These are phyloP conservation scores for Globisporangium nagaii DNA, from an alignment of 352 stramenopile species.

Conservation along the genomic window DNA sequence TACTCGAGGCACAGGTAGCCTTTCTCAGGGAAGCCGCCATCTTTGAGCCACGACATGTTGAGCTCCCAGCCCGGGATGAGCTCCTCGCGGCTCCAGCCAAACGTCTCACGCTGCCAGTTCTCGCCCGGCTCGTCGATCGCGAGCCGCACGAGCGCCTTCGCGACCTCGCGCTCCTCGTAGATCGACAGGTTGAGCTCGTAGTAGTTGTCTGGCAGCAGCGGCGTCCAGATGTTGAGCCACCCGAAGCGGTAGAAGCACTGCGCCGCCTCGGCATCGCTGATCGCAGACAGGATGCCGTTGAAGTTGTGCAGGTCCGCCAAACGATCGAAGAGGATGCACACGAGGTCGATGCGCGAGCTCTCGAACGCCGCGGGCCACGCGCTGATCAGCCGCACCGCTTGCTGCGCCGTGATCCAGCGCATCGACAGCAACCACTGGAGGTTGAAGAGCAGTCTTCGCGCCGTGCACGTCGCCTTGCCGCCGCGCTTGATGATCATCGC, in stretches of 20 bases:
- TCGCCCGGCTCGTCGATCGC: constrained; percentile 78
- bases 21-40: constrained; percentile 74
- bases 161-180: constrained; percentile 72
- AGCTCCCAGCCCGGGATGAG: constrained; percentile 77
- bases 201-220: constrained; percentile 68
- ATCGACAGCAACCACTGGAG: constrained; percentile 67
- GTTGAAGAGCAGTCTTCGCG: constrained; percentile 54
- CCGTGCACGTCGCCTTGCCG: constrained; percentile 44
- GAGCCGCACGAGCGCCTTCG: constrained; percentile 63
- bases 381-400: constrained; percentile 42
- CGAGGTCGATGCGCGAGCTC: constrained; percentile 45
- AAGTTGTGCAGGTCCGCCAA: constrained; percentile 73
- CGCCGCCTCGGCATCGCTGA: constrained; percentile 48
- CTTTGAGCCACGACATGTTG: constrained; percentile 76
- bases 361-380: constrained; percentile 47
- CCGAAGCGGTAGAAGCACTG: constrained; percentile 63
- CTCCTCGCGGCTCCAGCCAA: constrained; percentile 73
- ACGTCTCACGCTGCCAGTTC: constrained; percentile 77
- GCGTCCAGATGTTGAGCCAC: constrained; percentile 69
- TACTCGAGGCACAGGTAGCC: constrained; percentile 70
- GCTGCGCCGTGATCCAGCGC: constrained; percentile 61
- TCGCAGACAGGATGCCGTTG: constrained; percentile 42
- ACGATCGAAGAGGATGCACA: constrained; percentile 64
- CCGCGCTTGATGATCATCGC: constrained; percentile 23
- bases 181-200: constrained; percentile 64